A percentile compares a stretch with the other conserved stretches of the same genome.
Evolutionary conservation across 192 early-diverging fungal genomes (phyloP).

Genomic region (Coemansia sp.): DNA sequence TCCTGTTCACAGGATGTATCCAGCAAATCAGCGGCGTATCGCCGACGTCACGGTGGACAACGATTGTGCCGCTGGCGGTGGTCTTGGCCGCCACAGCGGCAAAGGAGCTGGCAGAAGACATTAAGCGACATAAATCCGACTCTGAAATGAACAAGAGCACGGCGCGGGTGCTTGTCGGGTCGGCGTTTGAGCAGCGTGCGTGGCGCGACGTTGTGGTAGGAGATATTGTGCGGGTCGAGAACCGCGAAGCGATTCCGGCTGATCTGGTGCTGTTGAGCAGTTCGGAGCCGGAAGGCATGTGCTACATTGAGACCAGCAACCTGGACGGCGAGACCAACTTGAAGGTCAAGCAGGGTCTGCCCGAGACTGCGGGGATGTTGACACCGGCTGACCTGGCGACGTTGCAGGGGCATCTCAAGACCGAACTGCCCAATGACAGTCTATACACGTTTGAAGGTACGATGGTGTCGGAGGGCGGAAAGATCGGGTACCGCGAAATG

Average conservation of each 20-base stretch:
- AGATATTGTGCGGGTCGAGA: constrained; percentile 88
- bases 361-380: constrained; percentile 75
- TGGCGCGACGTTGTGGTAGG: constrained; percentile 82
- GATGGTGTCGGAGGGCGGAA: constrained; percentile 49
- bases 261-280: constrained; percentile 89
- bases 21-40: constrained; percentile 97
- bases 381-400: constrained; percentile 67
- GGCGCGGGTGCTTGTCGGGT: constrained; percentile 61
- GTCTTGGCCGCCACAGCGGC: constrained; percentile 86
- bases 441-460: constrained; percentile 94
- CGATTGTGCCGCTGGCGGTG: constrained; percentile 77
- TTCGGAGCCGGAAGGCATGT: constrained; percentile 92
- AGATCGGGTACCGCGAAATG: constrained; percentile 60
- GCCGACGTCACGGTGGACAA: constrained; percentile 87
- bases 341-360: constrained; percentile 92
- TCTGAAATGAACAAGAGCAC: constrained; percentile 68
- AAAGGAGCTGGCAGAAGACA: constrained; percentile 95
- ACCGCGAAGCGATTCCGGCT: constrained; percentile 86
- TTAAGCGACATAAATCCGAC: constrained; percentile 75
- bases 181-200: constrained; percentile 68
- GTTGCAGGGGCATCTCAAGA: constrained; percentile 74
- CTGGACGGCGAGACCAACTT: constrained; percentile 98
- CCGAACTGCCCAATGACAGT: constrained; percentile 92
- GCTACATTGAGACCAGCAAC: constrained; percentile 98
- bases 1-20: constrained; percentile 94